Evolutionary conservation across 2,329 filamentous ascomycete species (phyloP).

Genomic region (Diaporthe sp.): DNA sequence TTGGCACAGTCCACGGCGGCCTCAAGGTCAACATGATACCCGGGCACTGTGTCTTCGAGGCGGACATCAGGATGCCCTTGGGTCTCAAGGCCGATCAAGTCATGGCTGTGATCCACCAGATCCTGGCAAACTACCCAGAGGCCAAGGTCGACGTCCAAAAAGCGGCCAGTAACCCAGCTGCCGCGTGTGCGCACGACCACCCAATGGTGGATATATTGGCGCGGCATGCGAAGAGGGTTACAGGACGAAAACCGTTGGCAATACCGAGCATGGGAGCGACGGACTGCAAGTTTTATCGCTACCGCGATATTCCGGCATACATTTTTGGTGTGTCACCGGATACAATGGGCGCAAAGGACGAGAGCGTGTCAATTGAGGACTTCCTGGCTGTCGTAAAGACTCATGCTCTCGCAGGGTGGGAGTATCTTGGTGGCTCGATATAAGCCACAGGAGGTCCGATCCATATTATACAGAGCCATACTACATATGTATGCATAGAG

Average conservation of each 20-base stretch:
- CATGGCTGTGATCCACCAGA: conserved; percentile 47
- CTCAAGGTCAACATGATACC: conserved; percentile 60
- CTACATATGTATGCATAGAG: not conserved
- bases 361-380: conserved; percentile 48
- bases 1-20: conserved; percentile 57
- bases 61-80: conserved; percentile 57
- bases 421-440: conserved; percentile 41
- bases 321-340: conserved; percentile 49
- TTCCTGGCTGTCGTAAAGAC: conserved; percentile 50
- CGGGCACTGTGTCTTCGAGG: conserved; percentile 53
- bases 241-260: conserved; percentile 43
- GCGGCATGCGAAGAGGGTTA: conserved; percentile 46
- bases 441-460: not conserved
- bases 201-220: conserved; percentile 49
- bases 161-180: conserved; percentile 52
- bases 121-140: conserved; percentile 49
- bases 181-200: conserved; percentile 51
- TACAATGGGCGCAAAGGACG: conserved; percentile 48
- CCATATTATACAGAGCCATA: not conserved
- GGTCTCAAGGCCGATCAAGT: conserved; percentile 51
- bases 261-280: conserved; percentile 57
- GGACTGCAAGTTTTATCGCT: conserved; percentile 57
- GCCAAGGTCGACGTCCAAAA: conserved; percentile 48
- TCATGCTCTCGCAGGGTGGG: conserved; percentile 50
- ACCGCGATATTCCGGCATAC: conserved; percentile 54